phyloP scores from a whole-genome alignment of 2,329 filamentous ascomycete genomes.

The Xylariaceae sp. region DNA sequence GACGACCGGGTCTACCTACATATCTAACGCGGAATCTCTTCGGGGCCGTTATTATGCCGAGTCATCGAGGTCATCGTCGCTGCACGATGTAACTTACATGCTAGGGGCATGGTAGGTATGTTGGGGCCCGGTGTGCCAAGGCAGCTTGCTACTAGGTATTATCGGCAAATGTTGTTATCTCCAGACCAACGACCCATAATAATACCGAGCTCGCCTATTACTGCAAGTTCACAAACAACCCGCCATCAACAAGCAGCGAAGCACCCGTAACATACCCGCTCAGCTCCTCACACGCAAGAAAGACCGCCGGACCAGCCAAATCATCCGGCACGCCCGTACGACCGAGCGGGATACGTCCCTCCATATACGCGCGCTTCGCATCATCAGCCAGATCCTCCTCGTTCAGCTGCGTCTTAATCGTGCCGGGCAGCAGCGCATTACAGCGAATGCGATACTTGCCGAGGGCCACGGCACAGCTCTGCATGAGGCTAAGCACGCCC shows the following conservation, averaged over 20 bases:
- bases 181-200: neutral
- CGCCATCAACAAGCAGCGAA: constrained; percentile 81
- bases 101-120: too few relatives aligned
- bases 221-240: constrained; percentile 84
- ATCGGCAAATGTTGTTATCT: too few relatives aligned
- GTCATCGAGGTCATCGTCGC: too few relatives aligned
- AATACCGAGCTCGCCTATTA: constrained; percentile 32
- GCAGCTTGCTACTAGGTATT: too few relatives aligned
- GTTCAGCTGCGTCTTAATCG: constrained; percentile 78
- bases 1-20: too few relatives aligned
- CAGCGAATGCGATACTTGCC: constrained; percentile 72
- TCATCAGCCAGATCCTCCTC: constrained; percentile 73
- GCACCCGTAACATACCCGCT: constrained; percentile 78
- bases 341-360: constrained; percentile 72
- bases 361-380: constrained; percentile 70
- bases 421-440: constrained; percentile 79
- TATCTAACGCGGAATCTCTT: too few relatives aligned
- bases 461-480: constrained; percentile 73
- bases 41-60: too few relatives aligned
- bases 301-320: constrained; percentile 77
- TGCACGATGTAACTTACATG: too few relatives aligned
- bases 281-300: constrained; percentile 72
- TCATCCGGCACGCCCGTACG: constrained; percentile 67
- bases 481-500: constrained; percentile 74
- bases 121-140: too few relatives aligned